phyloP scores from a whole-genome alignment of 257 asterid species.

The Solanum acaule region DNA sequence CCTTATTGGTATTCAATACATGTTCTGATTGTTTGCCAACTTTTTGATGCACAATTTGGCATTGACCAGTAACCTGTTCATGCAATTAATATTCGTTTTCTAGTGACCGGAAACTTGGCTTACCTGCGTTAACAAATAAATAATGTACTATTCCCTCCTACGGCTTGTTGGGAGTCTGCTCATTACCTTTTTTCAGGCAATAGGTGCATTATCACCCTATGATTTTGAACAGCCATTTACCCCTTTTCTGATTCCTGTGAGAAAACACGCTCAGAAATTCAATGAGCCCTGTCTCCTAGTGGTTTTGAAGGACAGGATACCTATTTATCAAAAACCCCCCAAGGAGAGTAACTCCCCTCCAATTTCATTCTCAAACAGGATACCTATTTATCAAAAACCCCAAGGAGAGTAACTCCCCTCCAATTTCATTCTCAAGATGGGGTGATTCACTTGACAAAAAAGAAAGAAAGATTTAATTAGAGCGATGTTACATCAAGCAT shows the following conservation, averaged over 20 bases:
- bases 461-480: too few relatives aligned
- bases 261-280: not conserved
- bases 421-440: not conserved
- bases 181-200: not conserved
- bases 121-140: not conserved
- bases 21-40: not conserved
- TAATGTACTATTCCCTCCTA: not conserved
- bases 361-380: too few relatives aligned
- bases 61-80: not conserved
- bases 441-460: too few relatives aligned
- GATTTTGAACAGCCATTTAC: not conserved
- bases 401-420: not conserved
- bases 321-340: not conserved
- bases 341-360: too few relatives aligned
- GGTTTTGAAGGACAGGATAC: not conserved
- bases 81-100: not conserved
- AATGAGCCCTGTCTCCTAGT: not conserved
- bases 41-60: not conserved
- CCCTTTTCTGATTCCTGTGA: not conserved
- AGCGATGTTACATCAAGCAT: too few relatives aligned
- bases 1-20: not conserved
- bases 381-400: not conserved
- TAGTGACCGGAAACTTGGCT: not conserved
- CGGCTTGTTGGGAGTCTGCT: not conserved
- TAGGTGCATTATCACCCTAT: not conserved